These are phyloP conservation scores for Saccharomycopsis hybrid DNA, from an alignment of 1,139 yeast genomes.

Conservation along the genomic window DNA sequence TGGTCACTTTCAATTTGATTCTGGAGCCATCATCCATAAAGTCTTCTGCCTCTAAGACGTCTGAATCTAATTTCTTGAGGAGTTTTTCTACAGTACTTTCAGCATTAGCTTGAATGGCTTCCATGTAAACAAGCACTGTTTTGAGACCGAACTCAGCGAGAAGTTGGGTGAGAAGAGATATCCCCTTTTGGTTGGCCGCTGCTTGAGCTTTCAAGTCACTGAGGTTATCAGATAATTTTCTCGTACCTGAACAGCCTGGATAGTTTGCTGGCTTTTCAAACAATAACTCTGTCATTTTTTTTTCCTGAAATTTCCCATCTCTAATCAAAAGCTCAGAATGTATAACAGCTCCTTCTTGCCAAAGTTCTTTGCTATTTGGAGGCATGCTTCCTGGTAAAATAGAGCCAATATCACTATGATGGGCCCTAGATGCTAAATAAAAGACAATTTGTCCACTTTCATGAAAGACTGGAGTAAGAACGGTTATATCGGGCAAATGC, in stretches of 20 bases:
- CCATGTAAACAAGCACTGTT: conserved; percentile 38
- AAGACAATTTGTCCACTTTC: conserved; percentile 30
- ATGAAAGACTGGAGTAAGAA: conserved; percentile 52
- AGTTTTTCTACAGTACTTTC: conserved; percentile 34
- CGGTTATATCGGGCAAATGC: conserved; percentile 75
- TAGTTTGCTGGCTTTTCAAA: conserved; percentile 36
- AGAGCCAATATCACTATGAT: conserved; percentile 49
- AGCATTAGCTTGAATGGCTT: conserved; percentile 40
- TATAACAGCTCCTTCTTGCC: conserved; percentile 45
- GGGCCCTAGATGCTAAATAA: conserved; percentile 45
- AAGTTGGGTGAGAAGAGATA: conserved; percentile 33
- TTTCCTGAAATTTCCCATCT: conserved; percentile 38
- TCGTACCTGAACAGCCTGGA: conserved; percentile 43
- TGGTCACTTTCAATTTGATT: conserved; percentile 34
- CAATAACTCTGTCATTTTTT: conserved; percentile 31
- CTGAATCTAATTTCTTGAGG: conserved; percentile 24
- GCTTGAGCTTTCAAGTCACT: conserved; percentile 45
- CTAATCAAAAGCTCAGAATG: conserved; percentile 36
- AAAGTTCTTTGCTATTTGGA: conserved; percentile 39
- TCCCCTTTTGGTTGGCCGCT: conserved; percentile 44
- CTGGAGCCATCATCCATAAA: conserved; percentile 43
- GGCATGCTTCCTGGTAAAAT: conserved; percentile 44
- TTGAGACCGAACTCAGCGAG: conserved; percentile 34
- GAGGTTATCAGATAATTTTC: conserved; percentile 40
- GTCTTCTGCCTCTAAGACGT: conserved; percentile 32